Percentiles rank a stretch among this genome's conserved stretches.
These are phyloP conservation scores for Blastobotrys arbuscula DNA, from an alignment of 1,139 yeast genomes.

Conservation along the genomic window DNA sequence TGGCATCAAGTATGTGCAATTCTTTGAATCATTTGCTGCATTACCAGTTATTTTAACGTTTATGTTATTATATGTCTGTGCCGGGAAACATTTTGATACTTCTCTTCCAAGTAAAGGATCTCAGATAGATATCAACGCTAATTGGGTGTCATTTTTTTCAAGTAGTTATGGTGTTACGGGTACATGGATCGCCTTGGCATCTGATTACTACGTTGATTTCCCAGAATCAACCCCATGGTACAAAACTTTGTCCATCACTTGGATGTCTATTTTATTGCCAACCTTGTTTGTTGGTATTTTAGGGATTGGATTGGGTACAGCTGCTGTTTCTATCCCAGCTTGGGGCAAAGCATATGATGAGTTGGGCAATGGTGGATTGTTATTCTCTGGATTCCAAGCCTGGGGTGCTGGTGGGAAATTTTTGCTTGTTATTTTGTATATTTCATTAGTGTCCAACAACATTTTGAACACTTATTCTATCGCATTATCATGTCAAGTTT, in stretches of 20 bases:
- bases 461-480: conserved; percentile 79
- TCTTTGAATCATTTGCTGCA: conserved; percentile 63
- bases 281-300: conserved; percentile 72
- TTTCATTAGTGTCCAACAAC: conserved; percentile 75
- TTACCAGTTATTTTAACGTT: conserved; percentile 67
- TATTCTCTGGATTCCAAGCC: conserved; percentile 59
- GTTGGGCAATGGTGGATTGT: conserved; percentile 74
- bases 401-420: conserved; percentile 83
- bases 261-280: conserved; percentile 64
- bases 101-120: conserved; percentile 41
- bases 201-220: conserved; percentile 78
- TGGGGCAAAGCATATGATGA: conserved; percentile 56
- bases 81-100: conserved; percentile 49
- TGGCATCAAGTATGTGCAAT: conserved; percentile 66
- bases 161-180: conserved; percentile 74
- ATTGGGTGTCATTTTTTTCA: conserved; percentile 69
- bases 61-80: conserved; percentile 60
- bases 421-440: conserved; percentile 58
- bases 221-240: conserved; percentile 65
- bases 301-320: conserved; percentile 66
- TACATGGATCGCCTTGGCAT: conserved; percentile 86
- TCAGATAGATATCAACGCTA: conserved; percentile 47
- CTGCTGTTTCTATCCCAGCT: conserved; percentile 51
- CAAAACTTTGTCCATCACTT: conserved; percentile 56
- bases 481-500: conserved; percentile 71